phyloP scores from a whole-genome alignment of 2,329 filamentous ascomycete genomes.

The Colletotrichum spinosum region DNA sequence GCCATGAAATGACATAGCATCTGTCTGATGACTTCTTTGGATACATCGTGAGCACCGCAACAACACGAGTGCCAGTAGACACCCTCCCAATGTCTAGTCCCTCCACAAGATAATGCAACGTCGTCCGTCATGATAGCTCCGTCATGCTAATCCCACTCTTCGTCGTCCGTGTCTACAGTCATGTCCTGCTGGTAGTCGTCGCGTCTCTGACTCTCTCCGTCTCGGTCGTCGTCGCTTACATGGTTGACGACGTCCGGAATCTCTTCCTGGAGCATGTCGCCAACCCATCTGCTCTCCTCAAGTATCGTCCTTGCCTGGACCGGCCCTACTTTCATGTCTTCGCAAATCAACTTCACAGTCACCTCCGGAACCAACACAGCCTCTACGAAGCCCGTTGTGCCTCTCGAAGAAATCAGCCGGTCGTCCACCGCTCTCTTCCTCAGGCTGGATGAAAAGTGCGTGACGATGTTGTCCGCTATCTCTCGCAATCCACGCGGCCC shows the following conservation, averaged over 20 bases:
- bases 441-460: conserved; percentile 68
- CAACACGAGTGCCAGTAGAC: not conserved
- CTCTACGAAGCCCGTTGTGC: conserved; percentile 77
- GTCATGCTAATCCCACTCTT: not conserved
- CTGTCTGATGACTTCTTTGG: no score
- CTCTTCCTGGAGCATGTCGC: conserved; percentile 76
- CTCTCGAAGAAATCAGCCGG: conserved; percentile 72
- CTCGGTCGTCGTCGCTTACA: conserved; percentile 25
- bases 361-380: conserved; percentile 82
- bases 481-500: conserved; percentile 77
- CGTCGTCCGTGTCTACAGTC: no score
- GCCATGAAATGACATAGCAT: no score
- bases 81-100: not conserved
- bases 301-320: conserved; percentile 66
- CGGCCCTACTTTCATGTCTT: conserved; percentile 62
- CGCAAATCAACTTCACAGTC: conserved; percentile 64
- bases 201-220: not conserved
- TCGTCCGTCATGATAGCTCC: not conserved
- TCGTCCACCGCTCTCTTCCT: conserved; percentile 73
- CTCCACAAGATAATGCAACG: not conserved
- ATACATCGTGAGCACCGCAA: no score
- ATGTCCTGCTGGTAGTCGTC: no score
- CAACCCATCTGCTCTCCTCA: conserved; percentile 74
- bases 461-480: conserved; percentile 78
- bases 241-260: conserved; percentile 50